phyloP scores from a whole-genome alignment of 345 rosid species.

The Bretschneidera sinensis region DNA sequence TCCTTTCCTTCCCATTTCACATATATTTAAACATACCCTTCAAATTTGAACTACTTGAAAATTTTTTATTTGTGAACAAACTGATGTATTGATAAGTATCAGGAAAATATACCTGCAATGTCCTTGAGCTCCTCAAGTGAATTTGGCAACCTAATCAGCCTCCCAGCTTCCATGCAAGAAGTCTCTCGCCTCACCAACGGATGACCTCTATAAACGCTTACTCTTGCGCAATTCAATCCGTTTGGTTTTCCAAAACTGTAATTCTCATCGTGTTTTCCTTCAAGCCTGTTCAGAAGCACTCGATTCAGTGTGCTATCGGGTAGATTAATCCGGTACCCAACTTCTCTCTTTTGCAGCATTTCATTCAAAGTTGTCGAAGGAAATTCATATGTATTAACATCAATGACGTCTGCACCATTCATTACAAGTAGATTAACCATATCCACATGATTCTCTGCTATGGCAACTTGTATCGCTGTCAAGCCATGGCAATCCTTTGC shows the following conservation, averaged over 20 bases:
- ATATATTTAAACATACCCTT: too few species aligned
- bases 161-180: constrained; percentile 45
- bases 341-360: constrained; percentile 40
- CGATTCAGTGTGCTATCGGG: constrained; percentile 21
- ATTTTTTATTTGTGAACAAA: too few species aligned
- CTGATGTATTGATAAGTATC: too few species aligned
- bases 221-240: constrained; percentile 29
- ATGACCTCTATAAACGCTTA: constrained; percentile 70
- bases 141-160: constrained; percentile 53
- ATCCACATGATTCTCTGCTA: constrained; percentile 46
- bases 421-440: constrained; percentile 59
- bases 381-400: constrained; percentile 19
- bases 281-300: constrained; percentile 23
- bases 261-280: constrained; percentile 18
- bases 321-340: constrained; percentile 34
- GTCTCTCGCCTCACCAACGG: constrained; percentile 50
- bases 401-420: constrained; percentile 60
- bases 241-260: constrained; percentile 1
- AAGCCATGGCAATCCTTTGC: constrained; percentile 55
- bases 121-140: constrained; percentile 73
- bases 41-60: too few species aligned
- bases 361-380: constrained; percentile 29
- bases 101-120: constrained; percentile 52
- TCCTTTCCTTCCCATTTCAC: too few species aligned
- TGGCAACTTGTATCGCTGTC: constrained; percentile 59